Percentiles rank a stretch among this genome's conserved stretches.
These are phyloP conservation scores for Streptanthus diversifolius DNA, from an alignment of 345 rosid genomes.

Conservation along the genomic window DNA sequence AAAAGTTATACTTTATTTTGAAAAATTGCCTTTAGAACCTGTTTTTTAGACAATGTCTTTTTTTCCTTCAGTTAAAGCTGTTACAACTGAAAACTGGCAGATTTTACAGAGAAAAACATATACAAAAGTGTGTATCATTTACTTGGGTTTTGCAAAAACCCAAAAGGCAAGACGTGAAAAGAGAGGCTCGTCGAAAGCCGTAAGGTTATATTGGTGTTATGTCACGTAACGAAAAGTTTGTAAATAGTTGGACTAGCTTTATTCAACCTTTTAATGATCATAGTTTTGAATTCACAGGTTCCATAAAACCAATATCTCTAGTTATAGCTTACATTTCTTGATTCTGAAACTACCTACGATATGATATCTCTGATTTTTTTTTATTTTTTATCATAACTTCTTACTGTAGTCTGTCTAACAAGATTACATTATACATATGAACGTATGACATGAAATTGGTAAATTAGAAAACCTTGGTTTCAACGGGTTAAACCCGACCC, in stretches of 20 bases:
- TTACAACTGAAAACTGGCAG: neutral
- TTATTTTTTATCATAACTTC: neutral
- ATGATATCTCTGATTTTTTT: neutral
- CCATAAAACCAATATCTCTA: neutral
- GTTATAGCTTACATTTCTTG: neutral
- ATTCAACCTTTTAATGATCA: neutral
- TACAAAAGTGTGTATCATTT: neutral
- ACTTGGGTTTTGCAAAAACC: too few relatives aligned
- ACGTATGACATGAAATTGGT: slow-evolving; percentile 3
- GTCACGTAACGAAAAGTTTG: neutral
- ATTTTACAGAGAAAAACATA: neutral
- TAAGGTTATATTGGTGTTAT: neutral
- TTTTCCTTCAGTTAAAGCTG: too few relatives aligned
- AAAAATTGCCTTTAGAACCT: neutral
- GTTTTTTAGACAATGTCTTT: too few relatives aligned
- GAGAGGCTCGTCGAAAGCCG: too few relatives aligned
- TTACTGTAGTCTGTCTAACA: neutral
- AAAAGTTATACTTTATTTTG: neutral
- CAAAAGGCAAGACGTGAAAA: too few relatives aligned
- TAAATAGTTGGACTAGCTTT: neutral
- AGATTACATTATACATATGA: neutral
- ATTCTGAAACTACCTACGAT: neutral
- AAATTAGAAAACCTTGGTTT: slow-evolving; percentile 33
- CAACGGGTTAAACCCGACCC: slow-evolving; percentile 25
- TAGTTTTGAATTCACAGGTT: neutral